Evolutionary conservation across 164 flowering plant genomes (phyloP).

Genomic region (Platanus orientalis): DNA sequence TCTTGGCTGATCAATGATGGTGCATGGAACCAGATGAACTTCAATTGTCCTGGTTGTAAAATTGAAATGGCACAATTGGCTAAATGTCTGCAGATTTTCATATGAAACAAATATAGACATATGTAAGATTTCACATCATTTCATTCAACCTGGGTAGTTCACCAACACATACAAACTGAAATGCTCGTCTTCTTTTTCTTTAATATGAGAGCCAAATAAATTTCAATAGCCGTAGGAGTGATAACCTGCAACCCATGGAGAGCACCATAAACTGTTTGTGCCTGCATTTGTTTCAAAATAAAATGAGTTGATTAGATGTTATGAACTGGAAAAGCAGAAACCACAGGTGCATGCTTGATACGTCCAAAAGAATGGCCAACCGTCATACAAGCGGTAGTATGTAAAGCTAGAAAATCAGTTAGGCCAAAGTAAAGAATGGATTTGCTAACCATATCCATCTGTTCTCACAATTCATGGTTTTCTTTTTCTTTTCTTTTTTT

Average conservation of each 20-base stretch:
- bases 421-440: too few species aligned
- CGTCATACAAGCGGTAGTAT: too few species aligned
- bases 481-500: too few species aligned
- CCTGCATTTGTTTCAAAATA: slow-evolving; percentile 43
- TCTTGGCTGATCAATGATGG: slow-evolving; percentile 65
- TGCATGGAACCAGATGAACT: slow-evolving; percentile 63
- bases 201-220: neutral
- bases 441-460: too few species aligned
- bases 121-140: neutral
- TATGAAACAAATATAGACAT: slow-evolving; percentile 1
- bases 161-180: neutral
- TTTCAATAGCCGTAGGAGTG: neutral
- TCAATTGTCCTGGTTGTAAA: slow-evolving; percentile 42
- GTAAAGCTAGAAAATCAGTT: too few species aligned
- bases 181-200: neutral
- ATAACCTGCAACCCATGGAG: slow-evolving; percentile 81
- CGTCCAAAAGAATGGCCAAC: neutral
- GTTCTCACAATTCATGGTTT: too few species aligned
- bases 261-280: slow-evolving; percentile 84
- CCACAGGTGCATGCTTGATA: too few species aligned
- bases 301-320: neutral
- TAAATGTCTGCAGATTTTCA: slow-evolving; percentile 62
- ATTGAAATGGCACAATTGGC: slow-evolving; percentile 71
- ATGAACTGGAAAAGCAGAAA: neutral
- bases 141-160: neutral